phyloP scores from a whole-genome alignment of 2,329 filamentous ascomycete genomes.

The Fonsecaea pedrosoi region DNA sequence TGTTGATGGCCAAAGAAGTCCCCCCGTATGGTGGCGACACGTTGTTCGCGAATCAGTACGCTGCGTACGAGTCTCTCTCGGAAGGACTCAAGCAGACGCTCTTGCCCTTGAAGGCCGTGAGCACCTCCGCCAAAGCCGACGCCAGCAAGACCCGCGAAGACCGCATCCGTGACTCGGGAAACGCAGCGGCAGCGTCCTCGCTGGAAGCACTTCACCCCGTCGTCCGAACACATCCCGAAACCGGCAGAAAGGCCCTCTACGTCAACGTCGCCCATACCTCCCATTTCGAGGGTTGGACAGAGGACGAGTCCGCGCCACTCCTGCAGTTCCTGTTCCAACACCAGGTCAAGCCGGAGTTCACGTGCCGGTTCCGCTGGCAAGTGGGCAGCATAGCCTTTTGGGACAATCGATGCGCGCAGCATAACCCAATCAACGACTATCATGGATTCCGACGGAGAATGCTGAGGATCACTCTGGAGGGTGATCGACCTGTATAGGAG shows the following conservation, averaged over 20 bases:
- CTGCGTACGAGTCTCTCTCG: conserved; percentile 44
- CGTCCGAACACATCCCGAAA: conserved; percentile 46
- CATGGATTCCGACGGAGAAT: conserved; percentile 37
- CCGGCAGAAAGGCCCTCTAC: conserved; percentile 46
- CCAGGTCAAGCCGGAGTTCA: conserved; percentile 39
- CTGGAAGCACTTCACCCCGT: conserved; percentile 44
- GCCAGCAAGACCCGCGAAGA: conserved; percentile 43
- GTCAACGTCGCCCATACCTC: conserved; percentile 46
- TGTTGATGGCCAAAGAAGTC: conserved; percentile 36
- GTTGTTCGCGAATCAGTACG: conserved; percentile 42
- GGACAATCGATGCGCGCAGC: conserved; percentile 53
- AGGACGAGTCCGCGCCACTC: conserved; percentile 40
- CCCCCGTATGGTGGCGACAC: conserved; percentile 45
- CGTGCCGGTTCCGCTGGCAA: conserved; percentile 56
- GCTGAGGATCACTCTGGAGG: conserved; percentile 36
- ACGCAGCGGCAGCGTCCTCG: conserved; percentile 15
- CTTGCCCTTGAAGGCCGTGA: conserved; percentile 41
- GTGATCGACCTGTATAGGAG: conserved; percentile 33
- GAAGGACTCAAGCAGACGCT: conserved; percentile 43
- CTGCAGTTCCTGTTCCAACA: conserved; percentile 40
- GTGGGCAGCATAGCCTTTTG: conserved; percentile 59
- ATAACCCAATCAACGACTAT: conserved; percentile 39
- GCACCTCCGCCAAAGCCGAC: conserved; percentile 37
- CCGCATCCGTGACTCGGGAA: conserved; percentile 36
- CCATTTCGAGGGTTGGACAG: conserved; percentile 42